Evolutionary conservation across 805 yeast species (phyloP).

Genomic region (Zygoascus ofunaensis): DNA sequence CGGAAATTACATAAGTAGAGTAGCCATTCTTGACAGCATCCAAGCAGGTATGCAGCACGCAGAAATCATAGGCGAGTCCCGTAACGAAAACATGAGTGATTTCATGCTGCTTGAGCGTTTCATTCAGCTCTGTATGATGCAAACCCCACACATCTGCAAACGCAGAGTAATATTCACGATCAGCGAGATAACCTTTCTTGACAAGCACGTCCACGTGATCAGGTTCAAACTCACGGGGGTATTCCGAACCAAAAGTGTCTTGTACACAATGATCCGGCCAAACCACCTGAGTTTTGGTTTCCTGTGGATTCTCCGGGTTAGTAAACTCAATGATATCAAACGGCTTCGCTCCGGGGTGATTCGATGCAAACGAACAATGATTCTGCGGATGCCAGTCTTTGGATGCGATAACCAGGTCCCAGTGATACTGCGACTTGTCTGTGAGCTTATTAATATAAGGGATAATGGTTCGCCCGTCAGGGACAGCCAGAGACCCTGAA

Average conservation of each 20-base stretch:
- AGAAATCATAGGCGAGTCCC: constrained; percentile 81
- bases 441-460: constrained; percentile 42
- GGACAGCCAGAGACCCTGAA: constrained; percentile 66
- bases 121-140: constrained; percentile 57
- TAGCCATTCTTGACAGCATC: constrained; percentile 60
- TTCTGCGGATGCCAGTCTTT: constrained; percentile 82
- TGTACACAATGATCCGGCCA: constrained; percentile 96
- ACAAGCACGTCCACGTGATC: constrained; percentile 38
- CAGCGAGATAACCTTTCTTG: constrained; percentile 60
- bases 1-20: constrained; percentile 49
- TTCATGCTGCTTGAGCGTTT: constrained; percentile 35
- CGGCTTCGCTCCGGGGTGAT: constrained; percentile 42
- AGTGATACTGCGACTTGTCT: constrained; percentile 29
- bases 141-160: constrained; percentile 71
- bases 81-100: constrained; percentile 60
- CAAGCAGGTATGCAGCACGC: constrained; percentile 70
- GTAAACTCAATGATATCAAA: constrained; percentile 41
- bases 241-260: constrained; percentile 52
- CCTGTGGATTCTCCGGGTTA: constrained; percentile 38
- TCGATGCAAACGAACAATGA: constrained; percentile 77
- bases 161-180: constrained; percentile 82
- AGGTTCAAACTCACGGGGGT: constrained; percentile 43
- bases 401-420: constrained; percentile 63
- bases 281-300: constrained; percentile 36
- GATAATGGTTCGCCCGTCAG: constrained; percentile 51